Evolutionary conservation across 164 flowering plant species (phyloP), one percentile per base, ranked within the genome.

Genomic region (Kalanchoe fedtschenkoi): DNA sequence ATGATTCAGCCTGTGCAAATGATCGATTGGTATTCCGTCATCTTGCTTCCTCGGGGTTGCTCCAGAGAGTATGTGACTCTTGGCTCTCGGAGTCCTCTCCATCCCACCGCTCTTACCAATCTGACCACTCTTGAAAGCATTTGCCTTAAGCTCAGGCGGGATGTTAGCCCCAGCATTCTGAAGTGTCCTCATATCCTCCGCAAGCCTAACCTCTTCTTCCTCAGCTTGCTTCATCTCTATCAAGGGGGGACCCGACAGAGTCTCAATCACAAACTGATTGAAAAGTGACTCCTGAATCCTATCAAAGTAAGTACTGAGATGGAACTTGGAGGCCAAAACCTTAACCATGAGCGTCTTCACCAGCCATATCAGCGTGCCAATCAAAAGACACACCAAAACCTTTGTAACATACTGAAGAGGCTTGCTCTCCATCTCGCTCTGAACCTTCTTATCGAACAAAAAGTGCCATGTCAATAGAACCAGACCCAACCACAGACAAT

Each of bases 241-340:
- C 67, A 75, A 14, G 1, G 88, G 80, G 43, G 76, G 80, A 37
- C 87, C 87, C 0, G 83, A 82, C 13, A 84, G 81, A 10, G 76
- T 77, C 47, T 76, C 78, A n/a, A 84, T 70, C 34, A 84, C 79
- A 68, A 82, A 82, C 46, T 82, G 87, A 69, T 78, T 80, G 55
- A 80, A 80, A 47, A 84, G 63, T 6, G 89, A 74, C 38, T 81
- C 89, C 47, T 84, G 87, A 67, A 85, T 81, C 66, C 88, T 70
- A 63, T 85, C 91, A 64, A 85, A 85, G 74, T 83, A 85, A 16
- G 71, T 74, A 41, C 63, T 80, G 24, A 83, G 80, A 60, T 85
- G 83, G 72, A 83, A 85, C 17, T 69, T 69, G 1, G 86, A 76
- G 0, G 91, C 86, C 56, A 85, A 64, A 22, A 83, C 76, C 71